A percentile compares a stretch with the other conserved stretches of the same genome.
Evolutionary conservation across 1,284 basidiomycete genomes (phyloP).

Genomic region (Grifola frondosa): DNA sequence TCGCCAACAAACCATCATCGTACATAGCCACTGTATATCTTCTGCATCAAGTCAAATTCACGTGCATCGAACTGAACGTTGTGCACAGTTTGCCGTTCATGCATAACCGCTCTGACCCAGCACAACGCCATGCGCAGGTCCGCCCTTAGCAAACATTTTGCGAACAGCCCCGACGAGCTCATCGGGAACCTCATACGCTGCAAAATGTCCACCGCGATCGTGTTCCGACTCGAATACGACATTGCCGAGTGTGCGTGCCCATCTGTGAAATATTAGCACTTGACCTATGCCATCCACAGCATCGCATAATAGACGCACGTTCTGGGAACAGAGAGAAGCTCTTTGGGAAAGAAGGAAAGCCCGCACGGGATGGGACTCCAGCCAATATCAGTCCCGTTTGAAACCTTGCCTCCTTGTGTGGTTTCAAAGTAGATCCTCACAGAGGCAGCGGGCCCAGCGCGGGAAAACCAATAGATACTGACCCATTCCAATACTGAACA

Average conservation of each 20-base stretch:
- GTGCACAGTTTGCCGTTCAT: too few relatives aligned
- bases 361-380: slow-evolving; percentile 42
- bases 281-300: not conserved
- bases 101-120: slow-evolving; percentile 18
- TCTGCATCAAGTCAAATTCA: not conserved
- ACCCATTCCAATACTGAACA: slow-evolving; percentile 12
- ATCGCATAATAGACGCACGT: slow-evolving; percentile 31
- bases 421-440: slow-evolving; percentile 52
- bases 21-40: too few relatives aligned
- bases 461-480: slow-evolving; percentile 18
- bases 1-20: too few relatives aligned
- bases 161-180: slow-evolving; percentile 24
- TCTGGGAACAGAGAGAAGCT: slow-evolving; percentile 36
- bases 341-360: slow-evolving; percentile 48
- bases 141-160: slow-evolving; percentile 28
- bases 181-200: slow-evolving; percentile 27
- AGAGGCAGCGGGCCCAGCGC: slow-evolving; percentile 52
- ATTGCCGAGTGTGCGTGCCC: slow-evolving; percentile 23
- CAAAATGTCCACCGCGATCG: slow-evolving; percentile 29
- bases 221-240: slow-evolving; percentile 26
- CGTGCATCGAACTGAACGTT: too few relatives aligned
- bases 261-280: too few relatives aligned
- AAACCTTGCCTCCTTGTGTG: not conserved
- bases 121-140: slow-evolving; percentile 28
- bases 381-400: not conserved